Conservation (phyloP, 805 yeast species). For the Suhomyces sp. region DNA sequence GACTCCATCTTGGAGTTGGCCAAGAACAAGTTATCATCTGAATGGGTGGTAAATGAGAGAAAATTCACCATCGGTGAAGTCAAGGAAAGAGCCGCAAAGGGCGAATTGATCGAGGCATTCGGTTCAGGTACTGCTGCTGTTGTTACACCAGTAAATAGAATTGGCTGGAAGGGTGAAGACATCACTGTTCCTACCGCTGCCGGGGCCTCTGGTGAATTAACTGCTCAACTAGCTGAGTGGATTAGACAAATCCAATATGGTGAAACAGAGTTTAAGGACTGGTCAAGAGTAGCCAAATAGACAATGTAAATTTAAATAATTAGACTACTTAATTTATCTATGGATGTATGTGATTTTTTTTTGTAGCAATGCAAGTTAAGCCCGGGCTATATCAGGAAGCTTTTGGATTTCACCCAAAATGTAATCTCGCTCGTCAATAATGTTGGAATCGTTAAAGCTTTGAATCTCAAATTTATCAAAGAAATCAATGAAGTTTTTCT, state of each 20-base stretch:
- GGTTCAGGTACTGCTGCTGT: constrained; percentile 98
- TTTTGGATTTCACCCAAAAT: constrained; percentile 71
- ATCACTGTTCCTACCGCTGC: constrained; percentile 76
- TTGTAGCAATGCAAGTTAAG: background rate
- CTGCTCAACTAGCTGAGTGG: constrained; percentile 80
- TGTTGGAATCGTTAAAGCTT: constrained; percentile 61
- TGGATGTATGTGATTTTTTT: background rate
- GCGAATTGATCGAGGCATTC: constrained; percentile 88
- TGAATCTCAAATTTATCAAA: constrained; percentile 62
- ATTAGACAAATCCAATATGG: constrained; percentile 91
- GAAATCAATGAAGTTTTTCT: constrained; percentile 69
- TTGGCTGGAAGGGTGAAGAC: constrained; percentile 72
- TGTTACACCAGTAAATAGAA: constrained; percentile 87
- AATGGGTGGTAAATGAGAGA: constrained; percentile 86
- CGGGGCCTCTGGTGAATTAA: constrained; percentile 81
- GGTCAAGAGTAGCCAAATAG: constrained; percentile 43
- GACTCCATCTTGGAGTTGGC: constrained; percentile 79
- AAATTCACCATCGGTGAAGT: constrained; percentile 79
- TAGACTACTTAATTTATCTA: background rate
- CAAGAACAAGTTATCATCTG: constrained; percentile 70
- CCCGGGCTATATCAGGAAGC: constrained; percentile 55
- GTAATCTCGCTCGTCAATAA: constrained; percentile 77
- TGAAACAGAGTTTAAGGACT: constrained; percentile 56
- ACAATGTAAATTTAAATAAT: background rate
- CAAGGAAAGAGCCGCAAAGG: constrained; percentile 68